Conservation (phyloP, 805 yeast species). For the Cyberlindnera americana region DNA sequence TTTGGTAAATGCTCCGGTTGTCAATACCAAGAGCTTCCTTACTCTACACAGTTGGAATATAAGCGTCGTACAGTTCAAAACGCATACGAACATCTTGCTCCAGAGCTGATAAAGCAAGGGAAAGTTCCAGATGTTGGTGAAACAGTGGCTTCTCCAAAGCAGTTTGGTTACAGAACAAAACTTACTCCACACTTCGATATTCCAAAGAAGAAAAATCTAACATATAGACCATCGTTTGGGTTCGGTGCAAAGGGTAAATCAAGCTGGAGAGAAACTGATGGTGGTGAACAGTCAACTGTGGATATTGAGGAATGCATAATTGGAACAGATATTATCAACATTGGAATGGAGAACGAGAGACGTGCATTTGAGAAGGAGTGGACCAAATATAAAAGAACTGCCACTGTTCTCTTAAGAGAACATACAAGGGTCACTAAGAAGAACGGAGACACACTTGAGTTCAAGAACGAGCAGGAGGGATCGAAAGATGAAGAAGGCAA, state of each 20-base stretch:
- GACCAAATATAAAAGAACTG: constrained; percentile 64
- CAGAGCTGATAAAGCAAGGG: constrained; percentile 39
- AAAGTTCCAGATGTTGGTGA: constrained; percentile 57
- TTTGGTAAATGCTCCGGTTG: constrained; percentile 95
- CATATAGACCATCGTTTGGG: constrained; percentile 69
- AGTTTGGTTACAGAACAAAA: constrained; percentile 81
- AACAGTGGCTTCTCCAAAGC: constrained; percentile 74
- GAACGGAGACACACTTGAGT: constrained; percentile 26
- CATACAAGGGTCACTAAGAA: constrained; percentile 44
- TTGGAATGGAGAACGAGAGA: constrained; percentile 72
- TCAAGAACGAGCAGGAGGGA: constrained; percentile 38
- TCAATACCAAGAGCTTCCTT: constrained; percentile 80
- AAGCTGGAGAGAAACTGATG: constrained; percentile 51
- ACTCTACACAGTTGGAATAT: constrained; percentile 65
- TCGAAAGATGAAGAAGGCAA: constrained; percentile 39
- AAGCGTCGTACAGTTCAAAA: constrained; percentile 73
- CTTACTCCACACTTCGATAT: constrained; percentile 93
- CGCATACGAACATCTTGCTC: constrained; percentile 79
- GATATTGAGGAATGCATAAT: constrained; percentile 94
- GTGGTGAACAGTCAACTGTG: constrained; percentile 62
- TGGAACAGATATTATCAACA: constrained; percentile 76
- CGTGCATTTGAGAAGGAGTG: constrained; percentile 44
- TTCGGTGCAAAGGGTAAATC: constrained; percentile 86
- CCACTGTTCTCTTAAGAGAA: constrained; percentile 82
- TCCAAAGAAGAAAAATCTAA: constrained; percentile 49